These are phyloP conservation scores for Musa troglodytarum DNA, from an alignment of 176 grass and related monocot species.

Conservation along the genomic window DNA sequence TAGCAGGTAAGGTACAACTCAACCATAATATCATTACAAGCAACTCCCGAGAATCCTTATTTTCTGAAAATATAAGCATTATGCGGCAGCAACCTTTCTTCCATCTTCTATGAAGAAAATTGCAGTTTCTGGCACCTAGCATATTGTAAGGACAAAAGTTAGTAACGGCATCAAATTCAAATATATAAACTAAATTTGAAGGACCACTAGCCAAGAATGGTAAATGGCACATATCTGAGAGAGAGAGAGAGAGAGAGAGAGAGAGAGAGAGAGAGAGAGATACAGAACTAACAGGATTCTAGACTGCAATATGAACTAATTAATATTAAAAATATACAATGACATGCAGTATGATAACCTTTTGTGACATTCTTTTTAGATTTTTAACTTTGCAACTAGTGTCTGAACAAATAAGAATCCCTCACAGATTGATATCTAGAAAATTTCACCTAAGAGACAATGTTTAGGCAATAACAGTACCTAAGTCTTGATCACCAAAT, in stretches of 20 bases:
- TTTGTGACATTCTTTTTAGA: too few relatives aligned
- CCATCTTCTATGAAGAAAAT: conserved; percentile 98
- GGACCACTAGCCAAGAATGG: background rate
- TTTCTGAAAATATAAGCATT: conserved; percentile 8
- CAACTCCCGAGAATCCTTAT: background rate
- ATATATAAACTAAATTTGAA: background rate
- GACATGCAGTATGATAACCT: too few relatives aligned
- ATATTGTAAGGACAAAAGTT: background rate
- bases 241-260: too few relatives aligned
- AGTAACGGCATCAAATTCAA: background rate
- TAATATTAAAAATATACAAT: too few relatives aligned
- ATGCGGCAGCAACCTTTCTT: conserved; percentile 82
- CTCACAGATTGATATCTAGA: too few relatives aligned
- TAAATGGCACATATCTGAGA: background rate
- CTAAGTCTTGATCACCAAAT: background rate
- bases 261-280: too few relatives aligned
- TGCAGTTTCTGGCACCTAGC: conserved; percentile 70
- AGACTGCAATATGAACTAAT: too few relatives aligned
- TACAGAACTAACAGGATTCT: too few relatives aligned
- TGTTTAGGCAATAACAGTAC: background rate
- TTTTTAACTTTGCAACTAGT: too few relatives aligned
- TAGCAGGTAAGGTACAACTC: background rate
- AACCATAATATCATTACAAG: background rate
- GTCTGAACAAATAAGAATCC: too few relatives aligned
- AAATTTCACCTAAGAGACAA: background rate